Percentiles rank a stretch among this genome's conserved stretches.
These are phyloP conservation scores for Neurospora sp. DNA, from an alignment of 2,329 filamentous ascomycete species.

Conservation along the genomic window DNA sequence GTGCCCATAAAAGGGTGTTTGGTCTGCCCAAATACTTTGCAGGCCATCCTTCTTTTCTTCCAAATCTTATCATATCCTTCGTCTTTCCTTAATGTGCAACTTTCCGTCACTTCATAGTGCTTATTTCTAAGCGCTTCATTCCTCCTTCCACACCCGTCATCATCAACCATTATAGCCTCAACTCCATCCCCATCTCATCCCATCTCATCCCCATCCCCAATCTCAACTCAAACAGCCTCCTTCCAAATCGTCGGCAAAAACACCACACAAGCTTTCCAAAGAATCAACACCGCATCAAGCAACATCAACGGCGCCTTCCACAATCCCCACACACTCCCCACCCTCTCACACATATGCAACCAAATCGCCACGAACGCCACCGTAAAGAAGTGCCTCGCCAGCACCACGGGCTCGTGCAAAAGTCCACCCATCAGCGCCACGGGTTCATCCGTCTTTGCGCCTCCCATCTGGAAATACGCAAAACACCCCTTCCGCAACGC, in stretches of 20 bases:
- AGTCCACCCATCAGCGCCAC: conserved; percentile 75
- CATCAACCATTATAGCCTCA: not conserved
- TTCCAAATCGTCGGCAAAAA: conserved; percentile 74
- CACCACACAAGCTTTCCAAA: conserved; percentile 72
- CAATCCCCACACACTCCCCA: conserved; percentile 33
- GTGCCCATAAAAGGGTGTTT: not conserved
- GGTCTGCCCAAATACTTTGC: not conserved
- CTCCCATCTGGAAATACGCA: conserved; percentile 70
- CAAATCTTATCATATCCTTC: not conserved
- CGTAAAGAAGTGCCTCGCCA: conserved; percentile 89
- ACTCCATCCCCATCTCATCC: too few species aligned
- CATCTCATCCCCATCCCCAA: not conserved
- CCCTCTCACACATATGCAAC: conserved; percentile 37
- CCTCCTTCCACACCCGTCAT: not conserved
- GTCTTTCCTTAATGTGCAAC: too few species aligned
- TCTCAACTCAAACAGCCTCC: conserved; percentile 32
- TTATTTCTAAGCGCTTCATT: not conserved
- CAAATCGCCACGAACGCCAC: conserved; percentile 86
- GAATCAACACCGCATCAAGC: conserved; percentile 56
- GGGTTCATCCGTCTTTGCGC: conserved; percentile 59
- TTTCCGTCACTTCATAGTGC: not conserved
- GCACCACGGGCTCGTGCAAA: conserved; percentile 63
- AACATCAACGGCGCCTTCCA: conserved; percentile 56
- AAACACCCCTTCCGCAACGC: conserved; percentile 87
- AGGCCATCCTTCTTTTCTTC: not conserved